Evolutionary conservation across 1,139 yeast species (phyloP).

Genomic region (Cylindricascospora bacillispora): DNA sequence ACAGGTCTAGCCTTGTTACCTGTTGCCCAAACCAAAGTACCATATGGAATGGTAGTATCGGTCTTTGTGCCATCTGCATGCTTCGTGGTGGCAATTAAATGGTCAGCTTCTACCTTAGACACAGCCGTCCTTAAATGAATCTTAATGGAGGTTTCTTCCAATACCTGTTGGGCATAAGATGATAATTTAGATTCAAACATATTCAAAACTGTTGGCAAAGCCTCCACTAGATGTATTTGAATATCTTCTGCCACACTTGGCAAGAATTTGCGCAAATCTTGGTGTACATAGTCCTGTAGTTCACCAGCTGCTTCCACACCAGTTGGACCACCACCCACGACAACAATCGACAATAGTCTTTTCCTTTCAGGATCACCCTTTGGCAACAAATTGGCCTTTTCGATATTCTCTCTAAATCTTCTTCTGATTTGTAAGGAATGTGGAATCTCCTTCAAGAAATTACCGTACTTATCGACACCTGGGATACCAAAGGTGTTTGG

Average conservation of each 20-base stretch:
- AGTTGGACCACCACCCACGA: conserved; percentile 90
- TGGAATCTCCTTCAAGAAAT: conserved; percentile 75
- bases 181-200: conserved; percentile 79
- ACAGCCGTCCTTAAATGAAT: conserved; percentile 79
- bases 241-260: conserved; percentile 78
- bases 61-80: conserved; percentile 40
- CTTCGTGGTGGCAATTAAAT: conserved; percentile 63
- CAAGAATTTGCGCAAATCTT: conserved; percentile 77
- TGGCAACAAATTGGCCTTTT: conserved; percentile 63
- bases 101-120: conserved; percentile 62
- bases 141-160: conserved; percentile 64
- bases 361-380: conserved; percentile 65
- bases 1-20: conserved; percentile 88
- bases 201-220: conserved; percentile 78
- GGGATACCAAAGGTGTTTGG: conserved; percentile 75
- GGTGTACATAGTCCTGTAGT: conserved; percentile 85
- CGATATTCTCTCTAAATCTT: conserved; percentile 60
- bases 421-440: conserved; percentile 69
- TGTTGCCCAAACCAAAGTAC: conserved; percentile 93
- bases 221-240: conserved; percentile 77
- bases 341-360: conserved; percentile 61
- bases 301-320: conserved; percentile 89
- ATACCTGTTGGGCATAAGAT: conserved; percentile 73
- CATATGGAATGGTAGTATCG: conserved; percentile 68
- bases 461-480: conserved; percentile 67